phyloP scores from a whole-genome alignment of 2,329 filamentous ascomycete genomes.

The Aspergillus neoniger region DNA sequence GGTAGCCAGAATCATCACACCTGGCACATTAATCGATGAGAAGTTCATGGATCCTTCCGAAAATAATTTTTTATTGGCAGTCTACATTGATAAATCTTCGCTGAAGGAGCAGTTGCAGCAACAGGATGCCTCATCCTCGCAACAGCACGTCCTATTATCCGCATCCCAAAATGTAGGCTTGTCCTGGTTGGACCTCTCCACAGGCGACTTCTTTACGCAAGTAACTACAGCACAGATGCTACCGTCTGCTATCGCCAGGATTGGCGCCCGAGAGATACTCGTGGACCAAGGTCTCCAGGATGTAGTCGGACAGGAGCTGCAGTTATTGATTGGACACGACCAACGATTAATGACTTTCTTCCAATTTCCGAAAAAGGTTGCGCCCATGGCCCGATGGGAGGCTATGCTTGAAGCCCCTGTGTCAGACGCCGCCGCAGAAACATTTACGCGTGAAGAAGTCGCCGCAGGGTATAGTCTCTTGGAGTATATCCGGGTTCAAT shows the following conservation, averaged over 20 bases:
- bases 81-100: constrained; percentile 58
- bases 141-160: constrained; percentile 33
- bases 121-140: constrained; percentile 24
- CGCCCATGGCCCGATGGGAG: constrained; percentile 66
- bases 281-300: constrained; percentile 66
- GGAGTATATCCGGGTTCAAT: constrained; percentile 76
- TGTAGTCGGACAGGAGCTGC: constrained; percentile 62
- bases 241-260: constrained; percentile 77
- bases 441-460: constrained; percentile 70
- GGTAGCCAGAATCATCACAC: constrained; percentile 86
- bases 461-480: constrained; percentile 78
- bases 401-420: constrained; percentile 76
- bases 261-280: constrained; percentile 82
- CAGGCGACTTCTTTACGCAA: constrained; percentile 90
- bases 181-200: constrained; percentile 93
- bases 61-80: constrained; percentile 87
- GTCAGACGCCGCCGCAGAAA: constrained; percentile 50
- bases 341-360: constrained; percentile 76
- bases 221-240: constrained; percentile 69
- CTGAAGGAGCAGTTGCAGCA: constrained; percentile 24
- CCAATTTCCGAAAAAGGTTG: constrained; percentile 45
- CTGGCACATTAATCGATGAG: constrained; percentile 94
- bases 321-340: constrained; percentile 71
- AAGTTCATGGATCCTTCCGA: constrained; percentile 93
- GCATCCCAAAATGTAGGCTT: constrained; percentile 64